A percentile compares a stretch with the other conserved stretches of the same genome.
phyloP scores from a whole-genome alignment of 2,329 filamentous ascomycete genomes.

The Pseudogymnoascus sp. region DNA sequence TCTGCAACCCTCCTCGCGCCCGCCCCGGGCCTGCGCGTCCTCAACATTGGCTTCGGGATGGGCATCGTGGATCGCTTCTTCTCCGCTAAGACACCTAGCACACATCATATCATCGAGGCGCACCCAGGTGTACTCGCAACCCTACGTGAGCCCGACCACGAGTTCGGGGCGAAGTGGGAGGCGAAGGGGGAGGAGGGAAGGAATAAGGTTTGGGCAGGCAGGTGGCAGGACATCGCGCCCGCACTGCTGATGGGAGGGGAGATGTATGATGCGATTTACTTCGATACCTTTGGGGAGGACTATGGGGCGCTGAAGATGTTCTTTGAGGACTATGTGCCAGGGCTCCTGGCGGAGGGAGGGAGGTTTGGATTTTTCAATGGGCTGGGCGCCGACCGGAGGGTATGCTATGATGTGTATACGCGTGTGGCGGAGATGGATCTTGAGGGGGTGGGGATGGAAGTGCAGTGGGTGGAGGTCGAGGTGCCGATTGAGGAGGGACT shows the following conservation, averaged over 20 bases:
- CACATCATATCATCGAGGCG: conserved; percentile 80
- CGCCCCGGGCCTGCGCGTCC: conserved; percentile 51
- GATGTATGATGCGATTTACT: conserved; percentile 83
- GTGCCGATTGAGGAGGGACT: conserved; percentile 59
- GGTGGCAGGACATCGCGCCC: conserved; percentile 75
- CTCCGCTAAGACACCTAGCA: conserved; percentile 53
- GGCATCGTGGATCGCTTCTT: conserved; percentile 78
- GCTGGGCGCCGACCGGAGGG: conserved; percentile 79
- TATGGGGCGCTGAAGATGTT: conserved; percentile 79
- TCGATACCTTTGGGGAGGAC: conserved; percentile 94
- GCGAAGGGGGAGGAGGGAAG: conserved; percentile 48
- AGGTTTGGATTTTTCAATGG: conserved; percentile 86
- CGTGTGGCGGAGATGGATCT: conserved; percentile 88
- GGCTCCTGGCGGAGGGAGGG: conserved; percentile 61
- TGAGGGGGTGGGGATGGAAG: conserved; percentile 79
- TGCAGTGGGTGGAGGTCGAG: conserved; percentile 71
- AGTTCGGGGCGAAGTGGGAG: conserved; percentile 49
- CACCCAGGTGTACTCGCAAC: conserved; percentile 68
- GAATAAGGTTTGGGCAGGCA: conserved; percentile 62
- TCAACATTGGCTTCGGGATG: conserved; percentile 89
- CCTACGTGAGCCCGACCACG: conserved; percentile 33
- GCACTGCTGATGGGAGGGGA: conserved; percentile 58
- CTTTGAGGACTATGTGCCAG: conserved; percentile 80
- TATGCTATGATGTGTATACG: conserved; percentile 95
- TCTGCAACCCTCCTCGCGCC: conserved; percentile 62